Base-by-base conservation (phyloP, 306 rosid genomes). In the Lathyrus tuberosus region DNA sequence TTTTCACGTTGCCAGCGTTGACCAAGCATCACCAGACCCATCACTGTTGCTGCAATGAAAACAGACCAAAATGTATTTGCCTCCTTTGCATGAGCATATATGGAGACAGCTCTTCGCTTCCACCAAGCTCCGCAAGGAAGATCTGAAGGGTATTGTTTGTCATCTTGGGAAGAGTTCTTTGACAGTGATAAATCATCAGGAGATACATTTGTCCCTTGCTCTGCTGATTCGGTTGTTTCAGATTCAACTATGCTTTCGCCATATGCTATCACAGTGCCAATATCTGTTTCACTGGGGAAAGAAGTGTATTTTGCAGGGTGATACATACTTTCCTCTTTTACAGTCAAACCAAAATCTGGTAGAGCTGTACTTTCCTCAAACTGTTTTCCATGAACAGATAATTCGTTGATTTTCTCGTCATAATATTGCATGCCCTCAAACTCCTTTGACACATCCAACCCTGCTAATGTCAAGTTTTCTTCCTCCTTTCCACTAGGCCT, bases 71-170 rank as follows among this genome's bases (percentile, higher is more conserved):
- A 80, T 60, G 96, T 73, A 76, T 86, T 91, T 59, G 99, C 84
- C 28, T 95, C 95, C 81, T 89, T 95, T 7, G 97, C 99, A 57
- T 89, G 92, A 77, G 92, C 77, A 82, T 91, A 95, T 46, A 91
- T 69, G 64, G 96, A 85, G 62, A 88, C 82, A 80, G 97, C 97
- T 76, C 91, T 84, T 76, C 95, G 81, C 81, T 84, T 95, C 99
- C 99, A 95, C 99, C 99, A 95, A 65, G 93, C 97, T 80, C 92
- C 96, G 74, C 97, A 86, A 14, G 97, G 96, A 79, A 91, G 81
- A 72, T 48, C 81, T 48, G 84, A 72, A 49, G 77, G 51, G 20
- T 49, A 72, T 63, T 54, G 74, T 62, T 81, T 75, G n/a, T 76
- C 78, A 69, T 83, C 89, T 64, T 72, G 69, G 6, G 66, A 52